Base-by-base conservation (phyloP, 2,329 filamentous ascomycete genomes). In the Neopestalotiopsis clavispora region DNA sequence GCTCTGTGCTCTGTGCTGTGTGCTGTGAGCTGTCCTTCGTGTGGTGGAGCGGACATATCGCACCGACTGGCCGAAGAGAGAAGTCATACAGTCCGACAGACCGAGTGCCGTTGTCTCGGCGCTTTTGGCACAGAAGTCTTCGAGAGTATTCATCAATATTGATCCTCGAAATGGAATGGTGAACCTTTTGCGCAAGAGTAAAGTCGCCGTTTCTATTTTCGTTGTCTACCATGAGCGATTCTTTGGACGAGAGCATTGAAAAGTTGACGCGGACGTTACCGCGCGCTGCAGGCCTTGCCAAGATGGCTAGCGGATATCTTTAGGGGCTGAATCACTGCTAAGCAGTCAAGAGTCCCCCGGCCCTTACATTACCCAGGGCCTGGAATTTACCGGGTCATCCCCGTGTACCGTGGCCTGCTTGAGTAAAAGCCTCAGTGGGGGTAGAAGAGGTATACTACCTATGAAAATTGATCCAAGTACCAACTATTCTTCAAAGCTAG, bases 241-340 rank as follows among this genome's bases (percentile, higher is more conserved):
- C 32, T 56, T 56, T 56, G 17, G 49, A 13, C 13, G 17, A n/a
- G 14, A 17, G 28, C 30, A 13, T 30, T 38, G 30, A 30, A 17
- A 40, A 62, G 32, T 34, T 40, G 59, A 62, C 59, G 59, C 59
- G 59, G 57, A 62, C 59, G 28, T 34, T 62, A 32, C 59, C 59
- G 59, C 59, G 59, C 59, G 59, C 59, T 28, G 23, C 20, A 17
- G 28, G 30, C 32, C 13, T 10, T 62, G 59, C 59, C 59, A 62
- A 62, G 59, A 62, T 9, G 34, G 14, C 59, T 62, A 34, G 59
- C 30, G 59, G 28, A 13, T 13, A 30, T 34, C 59, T 59, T 14
- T 34, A 62, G 34, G n/a, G 59, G 28, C 59, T 62, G 28, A 14
- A 38, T 62, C 30, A 14, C 30, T 59, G 57, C 20, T 23, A 28